These are phyloP conservation scores for Xerocomellus chrysenteron DNA, from an alignment of 768 basidiomycete genomes.

Conservation along the genomic window DNA sequence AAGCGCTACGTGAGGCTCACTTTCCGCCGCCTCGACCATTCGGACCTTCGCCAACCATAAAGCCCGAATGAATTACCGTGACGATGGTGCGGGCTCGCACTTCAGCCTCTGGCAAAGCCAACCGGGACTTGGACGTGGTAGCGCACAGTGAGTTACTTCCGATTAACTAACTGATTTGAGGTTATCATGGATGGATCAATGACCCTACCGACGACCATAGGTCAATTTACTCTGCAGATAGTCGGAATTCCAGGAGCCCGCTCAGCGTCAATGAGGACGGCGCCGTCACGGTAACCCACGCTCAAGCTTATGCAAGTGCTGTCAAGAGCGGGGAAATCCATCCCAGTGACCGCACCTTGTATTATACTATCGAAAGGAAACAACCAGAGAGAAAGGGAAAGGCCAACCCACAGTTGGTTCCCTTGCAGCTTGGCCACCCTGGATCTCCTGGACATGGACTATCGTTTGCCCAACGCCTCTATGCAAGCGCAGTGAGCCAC, in stretches of 20 bases:
- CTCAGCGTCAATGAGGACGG: not conserved
- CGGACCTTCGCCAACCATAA: not conserved
- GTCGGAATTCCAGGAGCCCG: not conserved
- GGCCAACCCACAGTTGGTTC: not conserved
- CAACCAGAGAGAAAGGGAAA: constrained; percentile 5
- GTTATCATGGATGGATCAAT: constrained; percentile 1
- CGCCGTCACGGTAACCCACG: constrained; percentile 12
- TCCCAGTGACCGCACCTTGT: constrained; percentile 2
- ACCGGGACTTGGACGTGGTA: not conserved
- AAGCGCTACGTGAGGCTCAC: not conserved
- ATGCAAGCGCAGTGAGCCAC: constrained; percentile 38
- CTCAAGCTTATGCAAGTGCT: constrained; percentile 21
- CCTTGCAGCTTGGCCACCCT: not conserved
- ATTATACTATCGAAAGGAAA: constrained; percentile 20
- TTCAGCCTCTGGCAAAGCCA: not conserved
- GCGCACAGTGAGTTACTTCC: not conserved
- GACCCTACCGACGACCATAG: constrained; percentile 1
- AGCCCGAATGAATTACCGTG: constrained; percentile 5
- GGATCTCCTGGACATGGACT: constrained; percentile 17
- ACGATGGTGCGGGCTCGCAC: not conserved
- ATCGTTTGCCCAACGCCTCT: constrained; percentile 43
- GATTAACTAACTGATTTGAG: not conserved
- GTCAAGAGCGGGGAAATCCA: constrained; percentile 8
- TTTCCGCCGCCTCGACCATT: not conserved
- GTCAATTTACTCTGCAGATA: constrained; percentile 1